phyloP scores from a whole-genome alignment of 2,329 filamentous ascomycete genomes.

The Scleromitrula shiraiana region DNA sequence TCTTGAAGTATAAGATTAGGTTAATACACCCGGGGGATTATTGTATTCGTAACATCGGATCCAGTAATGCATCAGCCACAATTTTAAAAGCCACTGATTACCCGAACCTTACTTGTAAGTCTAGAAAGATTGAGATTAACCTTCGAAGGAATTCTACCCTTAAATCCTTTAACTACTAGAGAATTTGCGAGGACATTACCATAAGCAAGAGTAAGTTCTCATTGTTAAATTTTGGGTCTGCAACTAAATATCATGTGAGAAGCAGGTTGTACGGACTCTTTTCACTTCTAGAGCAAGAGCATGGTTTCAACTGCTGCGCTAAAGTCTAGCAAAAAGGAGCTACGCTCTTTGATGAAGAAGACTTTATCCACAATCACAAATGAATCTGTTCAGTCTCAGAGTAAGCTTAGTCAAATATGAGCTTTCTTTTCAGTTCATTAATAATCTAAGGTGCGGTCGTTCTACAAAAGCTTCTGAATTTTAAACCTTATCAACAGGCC shows the following conservation, averaged over 20 bases:
- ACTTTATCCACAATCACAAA: slow-evolving; percentile 52
- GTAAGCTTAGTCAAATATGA: slow-evolving; percentile 40
- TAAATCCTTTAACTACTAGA: too few relatives aligned
- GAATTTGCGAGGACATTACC: too few relatives aligned
- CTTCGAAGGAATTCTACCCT: too few relatives aligned
- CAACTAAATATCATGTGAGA: too few relatives aligned
- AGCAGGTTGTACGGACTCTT: too few relatives aligned
- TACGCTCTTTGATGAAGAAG: slow-evolving; percentile 63
- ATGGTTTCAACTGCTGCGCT: slow-evolving; percentile 35
- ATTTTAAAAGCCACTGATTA: too few relatives aligned
- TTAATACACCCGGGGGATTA: too few relatives aligned
- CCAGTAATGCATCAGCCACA: slow-evolving; percentile 2
- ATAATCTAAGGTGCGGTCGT: slow-evolving; percentile 50
- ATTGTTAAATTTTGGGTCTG: too few relatives aligned
- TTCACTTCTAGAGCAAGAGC: too few relatives aligned
- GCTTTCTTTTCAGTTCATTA: slow-evolving; percentile 11
- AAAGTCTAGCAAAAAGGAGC: slow-evolving; percentile 64
- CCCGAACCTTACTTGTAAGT: too few relatives aligned
- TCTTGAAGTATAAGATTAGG: slow-evolving; percentile 1
- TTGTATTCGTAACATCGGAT: slow-evolving; percentile 7
- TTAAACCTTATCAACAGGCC: slow-evolving; percentile 69
- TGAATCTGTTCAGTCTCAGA: slow-evolving; percentile 60
- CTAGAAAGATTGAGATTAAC: too few relatives aligned
- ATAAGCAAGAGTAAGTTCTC: too few relatives aligned
- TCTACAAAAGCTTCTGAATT: slow-evolving; percentile 54